Percentiles rank a stretch among this genome's conserved stretches.
Evolutionary conservation across 2,329 filamentous ascomycete genomes (phyloP).

Genomic region (Neopestalotiopsis sp.): DNA sequence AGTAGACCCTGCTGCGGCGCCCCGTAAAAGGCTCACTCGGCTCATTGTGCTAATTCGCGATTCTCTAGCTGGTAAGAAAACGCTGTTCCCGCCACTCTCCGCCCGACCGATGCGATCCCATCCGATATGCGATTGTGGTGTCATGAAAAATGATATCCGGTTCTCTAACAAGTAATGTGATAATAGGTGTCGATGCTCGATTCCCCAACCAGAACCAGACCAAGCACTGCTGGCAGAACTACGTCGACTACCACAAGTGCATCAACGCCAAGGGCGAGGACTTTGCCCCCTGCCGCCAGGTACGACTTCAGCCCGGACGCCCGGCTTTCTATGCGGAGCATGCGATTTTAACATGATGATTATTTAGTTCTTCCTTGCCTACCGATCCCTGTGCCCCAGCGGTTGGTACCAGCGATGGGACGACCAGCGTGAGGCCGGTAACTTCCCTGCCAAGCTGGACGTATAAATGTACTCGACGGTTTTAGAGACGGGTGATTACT

Average conservation of each 20-base stretch:
- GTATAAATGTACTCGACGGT: constrained; percentile 43
- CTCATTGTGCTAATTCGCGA: constrained; percentile 37
- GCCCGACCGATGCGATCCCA: constrained; percentile 4
- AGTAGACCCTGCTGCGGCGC: constrained; percentile 42
- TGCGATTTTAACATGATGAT: background rate
- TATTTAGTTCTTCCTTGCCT: constrained; percentile 89
- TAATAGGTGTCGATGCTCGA: constrained; percentile 92
- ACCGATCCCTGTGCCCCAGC: constrained; percentile 96
- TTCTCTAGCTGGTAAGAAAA: constrained; percentile 22
- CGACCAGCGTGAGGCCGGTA: constrained; percentile 59
- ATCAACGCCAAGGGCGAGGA: constrained; percentile 98
- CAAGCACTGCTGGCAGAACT: constrained; percentile 99
- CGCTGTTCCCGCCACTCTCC: background rate
- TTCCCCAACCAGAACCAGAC: constrained; percentile 99
- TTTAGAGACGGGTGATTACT: background rate
- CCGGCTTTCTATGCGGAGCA: background rate
- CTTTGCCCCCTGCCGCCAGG: constrained; percentile 95
- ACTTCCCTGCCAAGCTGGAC: constrained; percentile 71
- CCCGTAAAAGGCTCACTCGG: constrained; percentile 36
- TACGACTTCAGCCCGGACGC: constrained; percentile 49
- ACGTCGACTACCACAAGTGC: constrained; percentile 99
- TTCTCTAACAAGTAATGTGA: constrained; percentile 22
- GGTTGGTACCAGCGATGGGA: constrained; percentile 79
- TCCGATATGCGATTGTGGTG: constrained; percentile 25
- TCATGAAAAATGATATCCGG: constrained; percentile 44